Base-by-base conservation (phyloP, 2,329 filamentous ascomycete species). In the Alternaria metachromatica region DNA sequence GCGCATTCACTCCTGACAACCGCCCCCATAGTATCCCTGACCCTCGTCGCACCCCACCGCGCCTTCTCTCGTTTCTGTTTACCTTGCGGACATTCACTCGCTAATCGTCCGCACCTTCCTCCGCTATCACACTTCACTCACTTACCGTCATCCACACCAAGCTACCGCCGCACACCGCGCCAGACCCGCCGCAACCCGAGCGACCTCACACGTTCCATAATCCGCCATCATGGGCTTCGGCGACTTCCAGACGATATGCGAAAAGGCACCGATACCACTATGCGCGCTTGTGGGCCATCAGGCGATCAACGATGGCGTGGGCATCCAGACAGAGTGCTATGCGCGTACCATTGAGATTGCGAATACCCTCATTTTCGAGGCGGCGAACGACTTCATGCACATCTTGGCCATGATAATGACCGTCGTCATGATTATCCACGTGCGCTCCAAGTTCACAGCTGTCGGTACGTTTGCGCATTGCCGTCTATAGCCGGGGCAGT, bases 351-450 rank as follows among this genome's bases (percentile, higher is more conserved):
- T 99, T 80, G 94, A 97, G 82, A 82, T 98, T 71, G 96, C 94
- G 72, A 99, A 99, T 83, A 99, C 96, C 44, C 95, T 98, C 83
- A 99, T 99, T 77, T 99, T 99, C 80, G 90, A 98, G 82, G 93
- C 90, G 77, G 96, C 94, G 26, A 90, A 94, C 21, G 93, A 92
- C 66, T 94, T 95, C 77, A 92, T 96, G 83, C 96, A 99, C 81
- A 98, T 99, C 71, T 84, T 92, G 61, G 93, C 95, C 13, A 85
- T 99, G 63, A 84, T 90, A 72, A 97, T 99, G 95, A 96, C 94
- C 5, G 92, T 95, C 9, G 91, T 97, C 75, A 99, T 99, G 96
- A 94, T 99, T 66, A 86, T 99, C 68, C 96, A 99, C 81, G 92
- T 99, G 67, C 89, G 96, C 73, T 95, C 93, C 74, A 99, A 99